phyloP scores from a whole-genome alignment of 305 asterid genomes.

The Monarda citriodora region DNA sequence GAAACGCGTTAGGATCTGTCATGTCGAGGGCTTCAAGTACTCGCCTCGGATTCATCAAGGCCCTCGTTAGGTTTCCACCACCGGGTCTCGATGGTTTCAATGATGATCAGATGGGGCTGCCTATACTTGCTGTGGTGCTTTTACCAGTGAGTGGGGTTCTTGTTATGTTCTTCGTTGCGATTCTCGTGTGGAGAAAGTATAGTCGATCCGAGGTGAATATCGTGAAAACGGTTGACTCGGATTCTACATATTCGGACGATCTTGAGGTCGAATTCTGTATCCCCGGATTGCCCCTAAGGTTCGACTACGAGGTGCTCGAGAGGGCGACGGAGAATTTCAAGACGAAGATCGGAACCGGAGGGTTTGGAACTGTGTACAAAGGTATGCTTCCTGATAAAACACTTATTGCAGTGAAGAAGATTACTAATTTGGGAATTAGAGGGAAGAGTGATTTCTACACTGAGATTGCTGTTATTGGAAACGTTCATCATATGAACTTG shows the following conservation, averaged over 20 bases:
- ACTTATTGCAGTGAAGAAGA: slow-evolving; percentile 54
- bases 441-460: slow-evolving; percentile 58
- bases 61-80: slow-evolving; percentile 15
- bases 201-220: not conserved
- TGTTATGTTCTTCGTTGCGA: slow-evolving; percentile 19
- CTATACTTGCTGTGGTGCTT: slow-evolving; percentile 32
- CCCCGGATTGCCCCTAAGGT: slow-evolving; percentile 51
- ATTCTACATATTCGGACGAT: slow-evolving; percentile 23
- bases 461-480: slow-evolving; percentile 58
- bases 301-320: slow-evolving; percentile 37
- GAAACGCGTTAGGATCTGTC: slow-evolving; percentile 43
- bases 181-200: slow-evolving; percentile 31
- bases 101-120: slow-evolving; percentile 16
- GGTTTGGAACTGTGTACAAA: slow-evolving; percentile 67
- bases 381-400: slow-evolving; percentile 47
- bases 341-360: slow-evolving; percentile 55
- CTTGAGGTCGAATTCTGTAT: slow-evolving; percentile 26
- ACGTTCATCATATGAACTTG: slow-evolving; percentile 59
- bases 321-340: slow-evolving; percentile 47
- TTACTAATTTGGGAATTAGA: slow-evolving; percentile 34
- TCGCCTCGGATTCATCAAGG: slow-evolving; percentile 38
- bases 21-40: slow-evolving; percentile 19
- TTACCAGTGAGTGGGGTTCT: slow-evolving; percentile 32
- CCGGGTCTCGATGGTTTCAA: slow-evolving; percentile 8
- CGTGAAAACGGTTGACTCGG: slow-evolving; percentile 1